These are phyloP conservation scores for Colletotrichum sansevieriae DNA, from an alignment of 2,329 filamentous ascomycete genomes.

Conservation along the genomic window DNA sequence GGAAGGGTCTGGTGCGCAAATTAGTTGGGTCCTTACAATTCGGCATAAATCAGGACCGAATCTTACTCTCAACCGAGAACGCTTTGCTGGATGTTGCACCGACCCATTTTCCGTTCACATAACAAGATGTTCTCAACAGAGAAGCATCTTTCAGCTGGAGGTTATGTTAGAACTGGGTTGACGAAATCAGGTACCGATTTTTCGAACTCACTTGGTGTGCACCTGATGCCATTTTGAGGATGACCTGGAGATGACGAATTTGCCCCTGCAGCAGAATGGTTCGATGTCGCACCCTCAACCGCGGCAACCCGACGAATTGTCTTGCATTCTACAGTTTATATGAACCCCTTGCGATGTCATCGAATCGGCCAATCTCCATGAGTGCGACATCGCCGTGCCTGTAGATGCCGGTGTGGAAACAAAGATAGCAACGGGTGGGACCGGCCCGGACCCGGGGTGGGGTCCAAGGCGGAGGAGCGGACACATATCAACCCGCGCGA, in stretches of 20 bases:
- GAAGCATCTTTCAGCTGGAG: constrained; percentile 70
- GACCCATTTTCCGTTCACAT: constrained; percentile 84
- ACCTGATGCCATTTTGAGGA: constrained; percentile 28
- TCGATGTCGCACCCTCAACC: constrained; percentile 2
- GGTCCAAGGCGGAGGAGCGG: constrained; percentile 13
- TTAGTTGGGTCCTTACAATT: background rate
- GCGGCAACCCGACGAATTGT: background rate
- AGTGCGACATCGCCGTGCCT: constrained; percentile 9
- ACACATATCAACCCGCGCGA: constrained; percentile 33
- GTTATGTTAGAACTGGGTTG: background rate
- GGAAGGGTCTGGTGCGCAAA: constrained; percentile 71
- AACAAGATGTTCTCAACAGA: constrained; percentile 77
- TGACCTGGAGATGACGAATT: background rate
- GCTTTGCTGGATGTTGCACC: constrained; percentile 77
- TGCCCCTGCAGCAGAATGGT: constrained; percentile 14
- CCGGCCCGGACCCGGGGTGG: constrained; percentile 37
- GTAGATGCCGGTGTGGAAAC: constrained; percentile 34
- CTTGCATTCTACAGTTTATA: constrained; percentile 31
- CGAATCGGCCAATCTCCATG: constrained; percentile 11
- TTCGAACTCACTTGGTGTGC: constrained; percentile 19
- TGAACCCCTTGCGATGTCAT: constrained; percentile 22
- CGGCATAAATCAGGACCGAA: background rate
- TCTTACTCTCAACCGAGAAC: constrained; percentile 75
- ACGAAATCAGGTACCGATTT: background rate
- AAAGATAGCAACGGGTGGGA: constrained; percentile 22